Conservation (phyloP, 495 filamentous ascomycete genomes). For the Penicillium pulvis region DNA sequence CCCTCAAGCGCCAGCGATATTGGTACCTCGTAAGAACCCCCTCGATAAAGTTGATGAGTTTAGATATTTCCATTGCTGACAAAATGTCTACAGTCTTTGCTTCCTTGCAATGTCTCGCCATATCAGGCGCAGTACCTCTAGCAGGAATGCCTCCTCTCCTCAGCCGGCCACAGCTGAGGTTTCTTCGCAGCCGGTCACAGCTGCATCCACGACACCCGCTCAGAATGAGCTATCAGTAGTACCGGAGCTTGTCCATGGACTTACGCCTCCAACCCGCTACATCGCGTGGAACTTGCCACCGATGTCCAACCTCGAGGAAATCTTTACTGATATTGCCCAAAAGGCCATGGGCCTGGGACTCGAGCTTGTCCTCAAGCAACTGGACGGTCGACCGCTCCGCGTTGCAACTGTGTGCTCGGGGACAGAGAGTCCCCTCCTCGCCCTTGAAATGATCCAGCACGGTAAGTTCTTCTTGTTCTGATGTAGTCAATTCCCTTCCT, state of each 20-base stretch:
- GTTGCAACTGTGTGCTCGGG: slow-evolving; percentile 83
- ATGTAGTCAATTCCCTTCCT: background rate
- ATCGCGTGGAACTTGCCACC: slow-evolving; percentile 38
- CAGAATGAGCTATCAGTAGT: background rate
- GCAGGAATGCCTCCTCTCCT: background rate
- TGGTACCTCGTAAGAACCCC: background rate
- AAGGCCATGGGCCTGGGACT: slow-evolving; percentile 43
- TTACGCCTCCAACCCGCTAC: background rate
- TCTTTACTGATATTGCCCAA: slow-evolving; percentile 49
- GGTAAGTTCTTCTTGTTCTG: slow-evolving; percentile 32
- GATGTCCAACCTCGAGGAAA: slow-evolving; percentile 47
- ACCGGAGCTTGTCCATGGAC: background rate
- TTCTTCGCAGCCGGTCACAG: background rate
- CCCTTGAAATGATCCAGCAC: slow-evolving; percentile 54
- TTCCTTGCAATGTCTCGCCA: background rate
- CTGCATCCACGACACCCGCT: background rate
- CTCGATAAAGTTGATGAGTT: no score
- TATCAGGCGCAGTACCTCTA: background rate
- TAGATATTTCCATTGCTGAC: no score
- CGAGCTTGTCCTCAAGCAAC: slow-evolving; percentile 32
- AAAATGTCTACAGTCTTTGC: background rate
- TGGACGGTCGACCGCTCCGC: slow-evolving; percentile 50
- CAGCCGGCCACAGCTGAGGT: background rate
- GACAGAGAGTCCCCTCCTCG: slow-evolving; percentile 76
- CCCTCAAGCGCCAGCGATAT: background rate